Evolutionary conservation across 2,329 filamentous ascomycete species (phyloP), one percentile per base, ranked within the genome.

Genomic region (Malbranchea zuffiana): DNA sequence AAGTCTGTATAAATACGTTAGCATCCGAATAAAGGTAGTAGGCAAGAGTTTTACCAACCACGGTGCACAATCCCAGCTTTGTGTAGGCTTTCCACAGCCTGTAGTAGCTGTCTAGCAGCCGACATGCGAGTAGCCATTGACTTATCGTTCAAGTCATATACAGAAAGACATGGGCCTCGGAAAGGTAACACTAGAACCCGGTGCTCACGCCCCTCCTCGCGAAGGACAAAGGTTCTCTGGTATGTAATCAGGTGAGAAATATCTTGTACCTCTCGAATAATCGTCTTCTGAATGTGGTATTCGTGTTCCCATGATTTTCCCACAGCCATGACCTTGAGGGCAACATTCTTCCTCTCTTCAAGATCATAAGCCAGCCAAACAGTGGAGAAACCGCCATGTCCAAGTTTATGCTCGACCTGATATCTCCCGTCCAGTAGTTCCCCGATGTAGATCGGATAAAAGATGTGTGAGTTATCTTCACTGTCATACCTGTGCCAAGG

Each of bases 11-110:
- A 28, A 35, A 25, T 13, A 15, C 11, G 6, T 37, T 27, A 31
- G 26, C 13, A 24, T 30, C 3, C 28, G 26, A 24, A n/a, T n/a
- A 20, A 23, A 27, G 15, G 28, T 28, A 15, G 3, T 17, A 37
- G 31, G 32, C 8, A 26, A 17, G 10, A 26, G 18, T 12, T 21
- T 31, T 18, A 45, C 47, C 49, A 7, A 52, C 48, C 50, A 21
- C 47, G 48, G 40, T 56, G 47, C 20, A 53, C 39, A 38, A 53
- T 50, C 36, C 50, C 47, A 16, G 49, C 50, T 30, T 49, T 27
- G 35, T 55, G 49, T 40, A 55, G 37, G 33, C 24, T 48, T 38
- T 45, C 48, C 31, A 53, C 30, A 3, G 46, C 43, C 41, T 46
- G 36, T 20, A 55, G 35, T 38, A 54, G 45, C 45, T 56, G 48